Evolutionary conservation across 2,329 filamentous ascomycete species (phyloP), one percentile per base, ranked within the genome.

Genomic region (Ophiognomonia clavigignenti-juglandacearum): DNA sequence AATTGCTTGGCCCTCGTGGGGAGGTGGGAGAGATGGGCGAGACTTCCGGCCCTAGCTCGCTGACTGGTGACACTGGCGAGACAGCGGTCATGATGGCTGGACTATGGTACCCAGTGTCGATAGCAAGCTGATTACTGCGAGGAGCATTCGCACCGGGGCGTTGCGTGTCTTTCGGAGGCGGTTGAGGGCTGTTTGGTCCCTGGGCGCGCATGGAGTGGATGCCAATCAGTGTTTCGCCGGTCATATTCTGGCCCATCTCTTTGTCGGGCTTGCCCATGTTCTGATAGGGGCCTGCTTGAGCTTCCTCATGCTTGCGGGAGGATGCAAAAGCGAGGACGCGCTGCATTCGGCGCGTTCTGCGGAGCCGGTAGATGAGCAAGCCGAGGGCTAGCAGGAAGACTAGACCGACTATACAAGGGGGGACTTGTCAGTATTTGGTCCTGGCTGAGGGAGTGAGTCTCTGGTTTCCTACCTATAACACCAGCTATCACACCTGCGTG

Each of bases 401-500:
- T 13, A 45, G 11, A 9, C 23, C 35, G 18, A 45, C 43, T 45
- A 16, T 14, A n/a, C 14, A 44, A 5, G 7, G 31, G 10, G 32
- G 14, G 9, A 9, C 5, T 44, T 20, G n/a, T n/a, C n/a, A 37
- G 42, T 19, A 38, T 8, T 7, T 29, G 8, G 24, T 8, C 16
- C 10, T 27, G 16, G 11, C 4, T 7, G 11, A 14, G 5, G 13
- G 10, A n/a, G 36, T 11, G 13, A 23, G 18, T 13, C n/a, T n/a
- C n/a, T n/a, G n/a, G n/a, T 7, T n/a, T 7, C 43, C 14, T 38
- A 45, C 43, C 34, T 13, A 38, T 19, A 7, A 38, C 43, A 29
- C 43, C 43, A 31, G 43, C 43, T n/a, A 45, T 45, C 6, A 31
- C 35, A 20, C 43, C 43, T 3, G 43, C 43, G 6, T 45, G 32